These are phyloP conservation scores for Gillenia trifoliata DNA, from an alignment of 306 rosid species.

Conservation along the genomic window DNA sequence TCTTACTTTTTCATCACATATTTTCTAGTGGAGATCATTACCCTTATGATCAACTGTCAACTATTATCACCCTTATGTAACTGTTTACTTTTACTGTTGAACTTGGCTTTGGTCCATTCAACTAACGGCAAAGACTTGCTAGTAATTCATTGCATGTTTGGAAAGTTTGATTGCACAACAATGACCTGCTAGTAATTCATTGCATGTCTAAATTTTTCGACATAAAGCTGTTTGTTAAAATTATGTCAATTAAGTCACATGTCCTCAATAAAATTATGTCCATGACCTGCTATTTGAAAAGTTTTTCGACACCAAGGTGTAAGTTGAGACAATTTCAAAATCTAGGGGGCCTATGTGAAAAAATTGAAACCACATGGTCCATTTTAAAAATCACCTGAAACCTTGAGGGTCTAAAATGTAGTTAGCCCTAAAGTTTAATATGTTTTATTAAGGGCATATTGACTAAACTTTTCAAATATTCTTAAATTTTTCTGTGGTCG, in stretches of 20 bases:
- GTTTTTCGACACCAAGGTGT: too few species aligned
- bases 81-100: background rate
- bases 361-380: too few species aligned
- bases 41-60: background rate
- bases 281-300: too few species aligned
- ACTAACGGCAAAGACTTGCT: background rate
- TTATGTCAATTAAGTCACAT: too few species aligned
- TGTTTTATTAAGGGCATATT: background rate
- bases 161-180: background rate
- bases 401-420: too few species aligned
- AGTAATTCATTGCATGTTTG: background rate
- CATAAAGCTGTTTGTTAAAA: background rate
- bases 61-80: background rate
- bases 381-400: too few species aligned
- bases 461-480: background rate
- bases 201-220: background rate
- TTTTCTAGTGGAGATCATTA: background rate
- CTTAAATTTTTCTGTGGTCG: background rate
- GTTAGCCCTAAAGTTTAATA: background rate
- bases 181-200: background rate
- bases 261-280: too few species aligned
- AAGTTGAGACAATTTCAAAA: too few species aligned
- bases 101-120: background rate
- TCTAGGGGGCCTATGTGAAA: too few species aligned
- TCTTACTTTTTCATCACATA: constrained; percentile 9